Evolutionary conservation across 1,284 basidiomycete species (phyloP).

Genomic region (Tilletia caries): DNA sequence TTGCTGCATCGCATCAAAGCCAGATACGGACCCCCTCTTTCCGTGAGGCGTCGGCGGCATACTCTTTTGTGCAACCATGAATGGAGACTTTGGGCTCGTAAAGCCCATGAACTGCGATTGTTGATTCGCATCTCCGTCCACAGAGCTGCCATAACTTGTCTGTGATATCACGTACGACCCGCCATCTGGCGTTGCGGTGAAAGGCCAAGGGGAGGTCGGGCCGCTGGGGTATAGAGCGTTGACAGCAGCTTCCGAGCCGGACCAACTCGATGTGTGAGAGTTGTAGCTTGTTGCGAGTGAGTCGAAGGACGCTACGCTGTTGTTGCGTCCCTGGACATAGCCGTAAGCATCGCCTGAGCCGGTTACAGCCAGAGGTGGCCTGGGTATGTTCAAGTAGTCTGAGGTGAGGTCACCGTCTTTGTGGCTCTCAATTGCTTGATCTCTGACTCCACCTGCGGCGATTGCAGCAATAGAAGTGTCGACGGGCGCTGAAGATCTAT

Average conservation of each 20-base stretch:
- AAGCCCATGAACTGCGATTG: conserved; percentile 10
- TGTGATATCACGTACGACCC: not conserved
- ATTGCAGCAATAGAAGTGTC: conserved; percentile 21
- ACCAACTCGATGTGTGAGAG: conserved; percentile 35
- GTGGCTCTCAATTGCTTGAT: conserved; percentile 8
- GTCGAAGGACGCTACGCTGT: conserved; percentile 47
- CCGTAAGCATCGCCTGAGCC: not conserved
- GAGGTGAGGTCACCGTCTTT: not conserved
- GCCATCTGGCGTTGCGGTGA: not conserved
- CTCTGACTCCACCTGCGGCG: conserved; percentile 15
- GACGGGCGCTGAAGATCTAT: conserved; percentile 12
- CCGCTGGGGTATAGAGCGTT: not conserved
- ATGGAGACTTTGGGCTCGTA: conserved; percentile 25
- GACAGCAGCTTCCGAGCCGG: conserved; percentile 16
- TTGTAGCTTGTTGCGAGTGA: conserved; percentile 50
- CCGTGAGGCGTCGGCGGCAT: conserved; percentile 35
- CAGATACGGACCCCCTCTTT: not conserved
- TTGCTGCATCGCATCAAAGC: conserved; percentile 10
- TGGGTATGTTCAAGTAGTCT: conserved; percentile 8
- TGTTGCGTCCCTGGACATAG: conserved; percentile 32
- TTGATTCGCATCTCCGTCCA: not conserved
- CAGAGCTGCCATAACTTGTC: conserved; percentile 7
- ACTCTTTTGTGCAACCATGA: conserved; percentile 23
- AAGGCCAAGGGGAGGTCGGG: conserved; percentile 1
- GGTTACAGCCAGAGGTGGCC: not conserved